A percentile compares a stretch with the other conserved stretches of the same genome.
These are phyloP conservation scores for Aureobasidium leucospermi DNA, from an alignment of 2,329 filamentous ascomycete genomes.

Conservation along the genomic window DNA sequence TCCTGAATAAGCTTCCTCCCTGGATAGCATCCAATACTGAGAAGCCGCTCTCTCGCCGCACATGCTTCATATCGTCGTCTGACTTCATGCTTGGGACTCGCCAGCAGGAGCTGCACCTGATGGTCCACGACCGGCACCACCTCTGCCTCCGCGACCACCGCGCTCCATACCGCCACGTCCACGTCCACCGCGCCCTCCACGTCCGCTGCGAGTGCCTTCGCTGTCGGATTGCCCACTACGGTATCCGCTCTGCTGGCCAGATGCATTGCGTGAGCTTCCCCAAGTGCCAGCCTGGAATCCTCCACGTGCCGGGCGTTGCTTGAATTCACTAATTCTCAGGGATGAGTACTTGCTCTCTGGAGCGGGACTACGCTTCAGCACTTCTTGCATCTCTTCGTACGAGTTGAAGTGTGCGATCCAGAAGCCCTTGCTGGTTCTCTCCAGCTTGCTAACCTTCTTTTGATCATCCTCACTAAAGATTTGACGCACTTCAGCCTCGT, in stretches of 20 bases:
- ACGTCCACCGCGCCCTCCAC: slow-evolving; percentile 47
- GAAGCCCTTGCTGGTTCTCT: slow-evolving; percentile 70
- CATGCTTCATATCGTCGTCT: slow-evolving; percentile 4
- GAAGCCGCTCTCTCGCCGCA: neutral
- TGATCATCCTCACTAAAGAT: slow-evolving; percentile 79
- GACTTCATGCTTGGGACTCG: slow-evolving; percentile 8
- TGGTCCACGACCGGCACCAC: slow-evolving; percentile 13
- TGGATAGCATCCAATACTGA: neutral
- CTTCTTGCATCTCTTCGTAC: slow-evolving; percentile 69
- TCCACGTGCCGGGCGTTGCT: slow-evolving; percentile 36
- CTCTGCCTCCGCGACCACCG: slow-evolving; percentile 24
- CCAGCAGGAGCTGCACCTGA: slow-evolving; percentile 10
- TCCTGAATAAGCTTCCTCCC: neutral
- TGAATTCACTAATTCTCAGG: slow-evolving; percentile 63
- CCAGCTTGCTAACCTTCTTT: slow-evolving; percentile 61
- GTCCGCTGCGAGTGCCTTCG: slow-evolving; percentile 58
- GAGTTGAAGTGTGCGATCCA: slow-evolving; percentile 82
- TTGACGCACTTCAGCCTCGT: slow-evolving; percentile 63
- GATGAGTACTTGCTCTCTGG: slow-evolving; percentile 53
- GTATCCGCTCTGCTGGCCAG: slow-evolving; percentile 60
- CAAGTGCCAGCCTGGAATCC: slow-evolving; percentile 46
- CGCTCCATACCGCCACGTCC: slow-evolving; percentile 40
- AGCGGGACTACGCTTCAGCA: slow-evolving; percentile 60
- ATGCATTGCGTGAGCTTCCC: slow-evolving; percentile 50
- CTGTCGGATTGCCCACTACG: slow-evolving; percentile 64